Evolutionary conservation across 1,284 basidiomycete genomes (phyloP).

Genomic region (Cutaneotrichosporon cutaneum): DNA sequence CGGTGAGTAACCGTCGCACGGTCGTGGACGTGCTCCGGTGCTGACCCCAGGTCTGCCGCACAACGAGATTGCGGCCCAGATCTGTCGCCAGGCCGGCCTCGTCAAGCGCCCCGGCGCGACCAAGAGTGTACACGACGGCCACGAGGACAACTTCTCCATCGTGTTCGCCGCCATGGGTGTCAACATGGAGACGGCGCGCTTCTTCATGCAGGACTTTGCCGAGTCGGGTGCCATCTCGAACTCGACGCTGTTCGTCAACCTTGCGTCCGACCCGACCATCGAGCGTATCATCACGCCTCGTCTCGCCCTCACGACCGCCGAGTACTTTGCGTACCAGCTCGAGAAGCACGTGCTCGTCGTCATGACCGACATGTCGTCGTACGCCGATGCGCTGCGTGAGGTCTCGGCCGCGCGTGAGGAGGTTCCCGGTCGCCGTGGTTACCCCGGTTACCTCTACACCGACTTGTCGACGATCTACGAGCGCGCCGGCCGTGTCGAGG

Average conservation of each 20-base stretch:
- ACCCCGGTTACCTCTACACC: conserved; percentile 82
- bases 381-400: conserved; percentile 32
- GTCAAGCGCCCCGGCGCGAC: conserved; percentile 79
- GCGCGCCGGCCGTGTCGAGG: conserved; percentile 96
- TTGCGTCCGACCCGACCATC: conserved; percentile 99
- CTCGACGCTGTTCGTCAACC: conserved; percentile 96
- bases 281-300: conserved; percentile 99
- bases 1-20: conserved; percentile 29
- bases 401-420: conserved; percentile 99
- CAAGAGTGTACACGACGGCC: conserved; percentile 96
- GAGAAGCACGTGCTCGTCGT: conserved; percentile 99
- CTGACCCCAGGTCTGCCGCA: conserved; percentile 76
- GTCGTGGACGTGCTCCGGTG: neutral
- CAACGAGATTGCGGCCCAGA: conserved; percentile 99
- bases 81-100: conserved; percentile 97
- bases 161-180: conserved; percentile 99
- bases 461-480: conserved; percentile 99
- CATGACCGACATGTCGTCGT: conserved; percentile 84
- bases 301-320: conserved; percentile 94
- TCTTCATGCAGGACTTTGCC: conserved; percentile 99
- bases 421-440: conserved; percentile 98
- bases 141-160: conserved; percentile 99
- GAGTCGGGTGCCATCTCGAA: conserved; percentile 97
- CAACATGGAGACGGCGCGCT: conserved; percentile 99
- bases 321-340: conserved; percentile 99